Evolutionary conservation across 768 basidiomycete genomes (phyloP).

Genomic region (Suillus luteus): DNA sequence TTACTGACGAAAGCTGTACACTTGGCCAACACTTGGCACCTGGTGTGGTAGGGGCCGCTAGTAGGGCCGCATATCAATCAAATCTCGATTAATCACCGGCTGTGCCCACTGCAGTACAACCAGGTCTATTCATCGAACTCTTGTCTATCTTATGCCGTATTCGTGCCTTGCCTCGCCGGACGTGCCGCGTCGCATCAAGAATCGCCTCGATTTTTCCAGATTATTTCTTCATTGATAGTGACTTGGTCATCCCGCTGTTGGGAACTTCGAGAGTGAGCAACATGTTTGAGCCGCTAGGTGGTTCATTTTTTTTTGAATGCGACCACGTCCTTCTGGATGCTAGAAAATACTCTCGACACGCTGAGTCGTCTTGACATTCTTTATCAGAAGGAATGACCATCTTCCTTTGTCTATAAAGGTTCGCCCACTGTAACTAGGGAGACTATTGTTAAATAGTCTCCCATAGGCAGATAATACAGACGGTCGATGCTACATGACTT

Average conservation of each 20-base stretch:
- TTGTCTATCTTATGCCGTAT: not conserved
- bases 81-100: not conserved
- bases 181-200: not conserved
- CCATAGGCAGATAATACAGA: too few species aligned
- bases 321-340: not conserved
- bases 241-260: not conserved
- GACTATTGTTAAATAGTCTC: too few species aligned
- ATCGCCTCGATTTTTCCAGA: not conserved
- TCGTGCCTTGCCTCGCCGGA: not conserved
- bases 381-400: not conserved
- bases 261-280: not conserved
- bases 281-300: not conserved
- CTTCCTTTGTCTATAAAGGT: not conserved
- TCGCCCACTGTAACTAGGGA: not conserved
- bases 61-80: not conserved
- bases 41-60: too few species aligned
- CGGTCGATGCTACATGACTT: not conserved
- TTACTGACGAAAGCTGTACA: not conserved
- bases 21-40: not conserved
- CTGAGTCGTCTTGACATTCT: not conserved
- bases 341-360: not conserved
- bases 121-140: not conserved
- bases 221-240: not conserved
- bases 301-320: not conserved
- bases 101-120: not conserved